Conservation (phyloP, 768 basidiomycete genomes). For the Podaxis sp. region DNA sequence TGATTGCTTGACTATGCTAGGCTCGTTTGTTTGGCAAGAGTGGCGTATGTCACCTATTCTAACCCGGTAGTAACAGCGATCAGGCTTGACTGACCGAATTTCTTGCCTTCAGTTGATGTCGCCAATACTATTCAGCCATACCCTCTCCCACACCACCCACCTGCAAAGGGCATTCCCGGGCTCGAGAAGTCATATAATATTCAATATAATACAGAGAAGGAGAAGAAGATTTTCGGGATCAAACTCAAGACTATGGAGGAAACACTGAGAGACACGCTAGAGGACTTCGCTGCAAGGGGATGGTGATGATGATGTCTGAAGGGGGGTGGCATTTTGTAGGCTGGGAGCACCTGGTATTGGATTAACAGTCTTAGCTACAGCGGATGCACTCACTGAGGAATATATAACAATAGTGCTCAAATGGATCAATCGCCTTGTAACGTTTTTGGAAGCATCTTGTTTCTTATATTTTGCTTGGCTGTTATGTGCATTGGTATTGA, state of each 20-base stretch:
- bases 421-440: too few species aligned
- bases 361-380: too few species aligned
- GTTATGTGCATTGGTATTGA: neutral
- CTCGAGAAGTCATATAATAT: conserved; percentile 19
- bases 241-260: conserved; percentile 28
- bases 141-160: conserved; percentile 22
- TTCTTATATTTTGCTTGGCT: neutral
- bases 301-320: conserved; percentile 21
- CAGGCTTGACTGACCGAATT: neutral
- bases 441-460: too few species aligned
- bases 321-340: too few species aligned
- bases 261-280: conserved; percentile 28
- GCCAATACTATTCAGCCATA: conserved; percentile 26
- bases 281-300: conserved; percentile 30
- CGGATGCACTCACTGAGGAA: too few species aligned
- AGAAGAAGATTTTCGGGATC: conserved; percentile 29
- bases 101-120: conserved; percentile 27
- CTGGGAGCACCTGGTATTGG: too few species aligned
- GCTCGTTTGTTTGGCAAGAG: conserved; percentile 32
- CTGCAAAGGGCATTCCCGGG: conserved; percentile 28
- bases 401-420: too few species aligned
- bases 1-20: conserved; percentile 11
- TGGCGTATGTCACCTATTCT: conserved; percentile 26
- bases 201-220: conserved; percentile 26
- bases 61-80: neutral